phyloP scores from a whole-genome alignment of 2,329 filamentous ascomycete genomes.

The Aspergillus sojae region DNA sequence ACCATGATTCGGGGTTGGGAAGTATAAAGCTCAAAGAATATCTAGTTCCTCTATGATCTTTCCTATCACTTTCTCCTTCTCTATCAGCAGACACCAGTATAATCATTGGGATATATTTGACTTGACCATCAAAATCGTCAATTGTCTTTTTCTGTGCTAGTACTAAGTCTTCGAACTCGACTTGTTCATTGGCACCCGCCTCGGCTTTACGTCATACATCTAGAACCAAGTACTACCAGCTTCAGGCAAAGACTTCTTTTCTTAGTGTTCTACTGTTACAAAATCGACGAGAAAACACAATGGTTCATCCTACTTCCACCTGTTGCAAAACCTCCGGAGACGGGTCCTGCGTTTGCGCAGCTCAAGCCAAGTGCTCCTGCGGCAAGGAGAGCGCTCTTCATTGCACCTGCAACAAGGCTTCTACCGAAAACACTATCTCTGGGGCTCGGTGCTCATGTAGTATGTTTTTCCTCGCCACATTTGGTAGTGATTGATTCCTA shows the following conservation, averaged over 20 bases:
- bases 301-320: conserved; percentile 52
- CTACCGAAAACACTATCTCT: conserved; percentile 71
- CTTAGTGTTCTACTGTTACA: too few relatives aligned
- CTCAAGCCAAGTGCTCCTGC: conserved; percentile 76
- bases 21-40: conserved; percentile 18
- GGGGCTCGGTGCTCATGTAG: conserved; percentile 83
- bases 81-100: neutral
- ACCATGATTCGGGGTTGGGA: neutral
- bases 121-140: neutral
- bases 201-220: conserved; percentile 2
- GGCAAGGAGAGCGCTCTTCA: conserved; percentile 83
- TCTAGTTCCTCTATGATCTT: neutral
- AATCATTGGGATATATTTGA: neutral
- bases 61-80: neutral
- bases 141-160: neutral
- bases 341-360: conserved; percentile 59
- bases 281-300: conserved; percentile 27
- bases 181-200: neutral
- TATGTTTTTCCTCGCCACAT: conserved; percentile 37
- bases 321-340: conserved; percentile 62
- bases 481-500: conserved; percentile 11
- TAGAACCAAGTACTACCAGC: neutral
- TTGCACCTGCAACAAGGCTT: conserved; percentile 80
- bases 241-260: too few relatives aligned
- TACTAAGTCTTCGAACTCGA: neutral